phyloP scores from a whole-genome alignment of 164 flowering plant species.

The Pachysandra terminalis region DNA sequence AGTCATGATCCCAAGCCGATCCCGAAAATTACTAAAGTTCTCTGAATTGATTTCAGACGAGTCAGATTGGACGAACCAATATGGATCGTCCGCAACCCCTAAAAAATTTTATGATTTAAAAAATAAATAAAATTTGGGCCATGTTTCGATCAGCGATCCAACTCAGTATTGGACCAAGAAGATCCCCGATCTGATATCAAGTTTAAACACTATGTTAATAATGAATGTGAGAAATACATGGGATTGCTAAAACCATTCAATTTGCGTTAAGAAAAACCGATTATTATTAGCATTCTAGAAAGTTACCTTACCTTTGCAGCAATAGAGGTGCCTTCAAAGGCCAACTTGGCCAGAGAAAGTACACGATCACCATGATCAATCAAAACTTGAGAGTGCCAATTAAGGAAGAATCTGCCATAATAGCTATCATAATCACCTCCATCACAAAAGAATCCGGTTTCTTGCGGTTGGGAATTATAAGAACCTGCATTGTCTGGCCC shows the following conservation, averaged over 20 bases:
- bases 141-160: too few relatives aligned
- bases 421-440: slow-evolving; percentile 93
- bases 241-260: neutral
- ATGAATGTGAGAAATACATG: neutral
- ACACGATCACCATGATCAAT: slow-evolving; percentile 81
- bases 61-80: too few relatives aligned
- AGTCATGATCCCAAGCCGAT: too few relatives aligned
- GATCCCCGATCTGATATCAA: too few relatives aligned
- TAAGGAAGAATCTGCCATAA: slow-evolving; percentile 88
- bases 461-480: slow-evolving; percentile 79
- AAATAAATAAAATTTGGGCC: slow-evolving; percentile 18
- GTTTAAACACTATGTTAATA: too few relatives aligned
- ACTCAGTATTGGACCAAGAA: too few relatives aligned
- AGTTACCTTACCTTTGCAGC: slow-evolving; percentile 65
- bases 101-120: too few relatives aligned
- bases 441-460: slow-evolving; percentile 87
- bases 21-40: too few relatives aligned
- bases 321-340: slow-evolving; percentile 74
- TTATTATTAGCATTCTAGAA: neutral
- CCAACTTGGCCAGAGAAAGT: slow-evolving; percentile 75
- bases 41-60: too few relatives aligned
- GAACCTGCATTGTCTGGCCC: slow-evolving; percentile 92
- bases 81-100: too few relatives aligned
- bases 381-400: slow-evolving; percentile 78
- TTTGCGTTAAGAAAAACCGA: neutral